These are phyloP conservation scores for Suillus alpinus DNA, from an alignment of 768 basidiomycete genomes.

Conservation along the genomic window DNA sequence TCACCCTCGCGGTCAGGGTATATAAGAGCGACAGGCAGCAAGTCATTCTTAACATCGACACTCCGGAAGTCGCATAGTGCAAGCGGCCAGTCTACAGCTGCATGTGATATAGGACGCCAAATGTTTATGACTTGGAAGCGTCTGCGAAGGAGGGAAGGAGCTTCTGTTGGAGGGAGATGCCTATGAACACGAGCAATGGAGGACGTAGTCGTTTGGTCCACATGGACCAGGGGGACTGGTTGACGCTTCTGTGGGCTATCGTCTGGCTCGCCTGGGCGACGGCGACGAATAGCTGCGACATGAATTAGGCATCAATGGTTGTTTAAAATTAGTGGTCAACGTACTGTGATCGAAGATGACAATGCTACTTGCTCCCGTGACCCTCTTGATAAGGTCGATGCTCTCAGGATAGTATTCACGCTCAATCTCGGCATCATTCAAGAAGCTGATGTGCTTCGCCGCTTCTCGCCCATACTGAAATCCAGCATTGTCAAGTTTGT, in stretches of 20 bases:
- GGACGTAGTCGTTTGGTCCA: constrained; percentile 43
- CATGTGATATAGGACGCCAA: constrained; percentile 49
- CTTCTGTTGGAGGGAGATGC: constrained; percentile 42
- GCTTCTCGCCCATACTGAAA: constrained; percentile 31
- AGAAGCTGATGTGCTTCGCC: constrained; percentile 29
- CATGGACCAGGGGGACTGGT: constrained; percentile 41
- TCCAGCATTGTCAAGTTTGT: constrained; percentile 32
- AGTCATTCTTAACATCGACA: constrained; percentile 36
- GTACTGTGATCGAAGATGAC: constrained; percentile 43
- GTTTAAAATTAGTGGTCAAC: constrained; percentile 6
- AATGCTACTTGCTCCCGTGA: constrained; percentile 36
- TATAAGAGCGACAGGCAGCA: constrained; percentile 35
- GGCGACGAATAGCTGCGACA: constrained; percentile 40
- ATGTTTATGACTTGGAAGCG: constrained; percentile 55
- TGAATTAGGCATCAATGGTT: background rate
- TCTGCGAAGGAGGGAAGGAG: constrained; percentile 34
- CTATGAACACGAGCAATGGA: constrained; percentile 40
- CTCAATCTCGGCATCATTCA: constrained; percentile 34
- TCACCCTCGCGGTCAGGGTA: constrained; percentile 45
- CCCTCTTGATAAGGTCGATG: constrained; percentile 34
- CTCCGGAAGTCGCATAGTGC: constrained; percentile 47
- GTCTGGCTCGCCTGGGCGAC: constrained; percentile 32
- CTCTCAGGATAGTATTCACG: constrained; percentile 40
- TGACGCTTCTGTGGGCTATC: constrained; percentile 41
- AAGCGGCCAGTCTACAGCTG: constrained; percentile 48